Evolutionary conservation across 805 yeast genomes (phyloP), one percentile per base, ranked within the genome.

Genomic region (Nakazawaea siamensis): DNA sequence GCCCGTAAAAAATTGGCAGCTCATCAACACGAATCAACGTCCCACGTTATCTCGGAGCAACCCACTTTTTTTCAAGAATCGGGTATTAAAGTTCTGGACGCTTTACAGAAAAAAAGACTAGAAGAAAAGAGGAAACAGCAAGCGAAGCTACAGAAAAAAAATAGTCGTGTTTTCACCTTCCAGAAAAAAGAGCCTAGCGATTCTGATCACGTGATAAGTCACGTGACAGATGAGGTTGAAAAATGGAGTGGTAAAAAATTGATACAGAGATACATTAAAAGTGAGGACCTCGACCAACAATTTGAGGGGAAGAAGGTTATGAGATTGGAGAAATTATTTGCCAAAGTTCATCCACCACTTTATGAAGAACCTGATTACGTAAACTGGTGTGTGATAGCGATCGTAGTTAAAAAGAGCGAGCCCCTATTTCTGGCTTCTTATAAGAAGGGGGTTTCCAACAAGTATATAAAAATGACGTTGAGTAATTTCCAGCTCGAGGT

Each of bases 331-430:
- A 74, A 76, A 43, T 52, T 81, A 2, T 65, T 73, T 44, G 80
- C 85, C 2, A 75, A 77, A 43, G 75, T 87, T 1, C 44, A 52
- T 19, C 80, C 92, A 2, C 92, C 95, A 0, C 62, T 71, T 15
- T 87, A 70, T 49, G 51, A 57, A 5, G 81, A 81, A 31, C 95
- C 95, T 0, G 57, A 58, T 23, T 78, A 79, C 47, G 57, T 80
- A 3, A 87, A 88, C 50, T 87, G 86, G 81, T 78, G 79, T n/a
- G 68, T 77, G 1, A 48, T 80, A n/a, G 97, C 94, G 1, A 64
- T 83, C 2, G 61, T 88, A 0, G 59, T 74, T 4, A 48, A 52
- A 15, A 86, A 86, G 48, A 60, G 76, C 4, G 71, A 64, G 6
- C 65, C 80, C 3, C 63, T 66, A 42, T 52, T 58, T 4, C 60